Conservation (phyloP, 2,329 filamentous ascomycete genomes). For the Hortaea sp. region DNA sequence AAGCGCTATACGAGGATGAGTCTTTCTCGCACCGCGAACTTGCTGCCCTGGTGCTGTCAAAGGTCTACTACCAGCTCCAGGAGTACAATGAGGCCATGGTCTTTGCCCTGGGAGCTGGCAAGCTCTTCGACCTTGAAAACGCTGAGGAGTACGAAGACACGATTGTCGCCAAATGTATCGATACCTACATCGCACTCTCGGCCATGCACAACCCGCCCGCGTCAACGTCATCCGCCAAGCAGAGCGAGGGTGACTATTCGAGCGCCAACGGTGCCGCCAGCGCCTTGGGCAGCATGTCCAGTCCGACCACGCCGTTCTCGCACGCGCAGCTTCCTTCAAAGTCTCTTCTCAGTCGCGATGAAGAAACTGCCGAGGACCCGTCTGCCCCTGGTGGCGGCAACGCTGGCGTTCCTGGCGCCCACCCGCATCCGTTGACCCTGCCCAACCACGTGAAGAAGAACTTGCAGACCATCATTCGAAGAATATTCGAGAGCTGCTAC, state of each 20-base stretch:
- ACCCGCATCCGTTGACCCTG: constrained; percentile 54
- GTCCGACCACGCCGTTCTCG: constrained; percentile 89
- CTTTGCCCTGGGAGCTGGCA: constrained; percentile 87
- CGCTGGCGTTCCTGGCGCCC: constrained; percentile 42
- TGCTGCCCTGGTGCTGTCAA: constrained; percentile 86
- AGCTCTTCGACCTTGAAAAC: constrained; percentile 85
- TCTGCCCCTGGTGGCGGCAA: constrained; percentile 47
- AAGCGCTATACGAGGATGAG: constrained; percentile 95
- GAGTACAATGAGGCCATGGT: constrained; percentile 99
- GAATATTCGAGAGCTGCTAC: constrained; percentile 85
- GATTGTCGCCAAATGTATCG: constrained; percentile 93
- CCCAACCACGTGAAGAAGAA: constrained; percentile 67
- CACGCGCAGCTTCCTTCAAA: constrained; percentile 89
- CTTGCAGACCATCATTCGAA: constrained; percentile 73
- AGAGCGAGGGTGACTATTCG: constrained; percentile 62
- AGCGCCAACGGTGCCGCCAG: constrained; percentile 55
- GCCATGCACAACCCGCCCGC: constrained; percentile 48
- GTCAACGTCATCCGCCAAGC: constrained; percentile 38
- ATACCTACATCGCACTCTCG: constrained; percentile 85
- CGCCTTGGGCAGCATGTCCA: constrained; percentile 59
- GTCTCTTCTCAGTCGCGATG: constrained; percentile 79
- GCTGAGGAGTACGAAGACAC: constrained; percentile 97
- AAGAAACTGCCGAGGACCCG: constrained; percentile 45
- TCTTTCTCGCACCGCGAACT: constrained; percentile 87
- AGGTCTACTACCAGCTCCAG: constrained; percentile 97